These are phyloP conservation scores for Fusarium tricinctum DNA, from an alignment of 2,329 filamentous ascomycete species.

Conservation along the genomic window DNA sequence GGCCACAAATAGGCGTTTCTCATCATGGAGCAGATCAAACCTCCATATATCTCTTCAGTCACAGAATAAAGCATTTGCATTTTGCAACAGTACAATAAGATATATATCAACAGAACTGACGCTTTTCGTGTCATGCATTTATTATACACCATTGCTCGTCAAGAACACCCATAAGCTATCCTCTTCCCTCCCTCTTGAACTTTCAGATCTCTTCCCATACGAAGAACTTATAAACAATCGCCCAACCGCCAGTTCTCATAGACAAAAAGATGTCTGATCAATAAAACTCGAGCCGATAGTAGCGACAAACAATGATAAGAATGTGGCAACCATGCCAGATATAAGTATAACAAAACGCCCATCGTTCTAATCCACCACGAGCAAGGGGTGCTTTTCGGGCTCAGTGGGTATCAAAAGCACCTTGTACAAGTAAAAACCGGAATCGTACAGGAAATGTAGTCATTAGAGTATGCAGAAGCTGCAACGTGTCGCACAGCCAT, in stretches of 20 bases:
- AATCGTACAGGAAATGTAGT: slow-evolving; percentile 40
- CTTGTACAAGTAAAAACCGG: slow-evolving; percentile 34
- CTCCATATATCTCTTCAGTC: slow-evolving; percentile 10
- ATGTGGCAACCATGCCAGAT: slow-evolving; percentile 6
- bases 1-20: slow-evolving; percentile 15
- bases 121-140: slow-evolving; percentile 33
- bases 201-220: neutral
- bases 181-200: slow-evolving; percentile 5
- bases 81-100: slow-evolving; percentile 8
- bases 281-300: slow-evolving; percentile 1
- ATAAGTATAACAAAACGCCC: slow-evolving; percentile 31
- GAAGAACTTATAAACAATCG: slow-evolving; percentile 20
- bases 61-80: neutral
- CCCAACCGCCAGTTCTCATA: slow-evolving; percentile 33
- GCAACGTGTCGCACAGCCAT: slow-evolving; percentile 7
- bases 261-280: slow-evolving; percentile 17
- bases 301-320: slow-evolving; percentile 15
- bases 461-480: slow-evolving; percentile 37
- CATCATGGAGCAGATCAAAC: slow-evolving; percentile 12
- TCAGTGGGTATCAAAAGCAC: slow-evolving; percentile 50
- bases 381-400: slow-evolving; percentile 39
- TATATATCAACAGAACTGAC: slow-evolving; percentile 20
- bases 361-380: slow-evolving; percentile 43
- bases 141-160: slow-evolving; percentile 34
- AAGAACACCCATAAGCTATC: slow-evolving; percentile 18